phyloP scores from a whole-genome alignment of 2,329 filamentous ascomycete genomes.

The Colletotrichum noveboracense region DNA sequence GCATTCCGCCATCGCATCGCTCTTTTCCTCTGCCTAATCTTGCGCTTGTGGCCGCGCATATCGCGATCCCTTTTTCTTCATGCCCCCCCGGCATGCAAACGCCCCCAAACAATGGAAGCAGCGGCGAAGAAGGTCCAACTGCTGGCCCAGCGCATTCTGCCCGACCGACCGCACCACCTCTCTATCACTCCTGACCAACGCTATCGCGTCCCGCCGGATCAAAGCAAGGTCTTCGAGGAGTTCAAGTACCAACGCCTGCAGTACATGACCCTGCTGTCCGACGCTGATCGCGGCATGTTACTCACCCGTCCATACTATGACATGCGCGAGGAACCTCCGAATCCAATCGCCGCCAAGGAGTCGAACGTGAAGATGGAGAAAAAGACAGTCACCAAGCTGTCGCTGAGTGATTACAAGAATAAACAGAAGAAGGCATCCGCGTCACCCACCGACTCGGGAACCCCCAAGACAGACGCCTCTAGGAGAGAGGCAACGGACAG shows the following conservation, averaged over 20 bases:
- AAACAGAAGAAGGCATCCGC: conserved; percentile 46
- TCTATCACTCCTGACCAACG: conserved; percentile 53
- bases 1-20: neutral
- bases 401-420: conserved; percentile 65
- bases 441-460: conserved; percentile 22
- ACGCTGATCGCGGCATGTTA: conserved; percentile 63
- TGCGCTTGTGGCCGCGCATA: conserved; percentile 1
- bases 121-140: conserved; percentile 61
- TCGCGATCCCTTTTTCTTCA: conserved; percentile 8
- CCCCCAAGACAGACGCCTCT: conserved; percentile 29
- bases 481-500: conserved; percentile 24
- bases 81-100: conserved; percentile 24
- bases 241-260: conserved; percentile 56
- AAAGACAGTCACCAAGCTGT: conserved; percentile 53
- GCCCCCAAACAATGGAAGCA: conserved; percentile 60
- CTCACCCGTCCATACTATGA: conserved; percentile 63
- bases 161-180: conserved; percentile 58
- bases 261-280: conserved; percentile 62
- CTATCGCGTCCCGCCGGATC: conserved; percentile 48
- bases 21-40: neutral
- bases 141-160: conserved; percentile 57
- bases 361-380: conserved; percentile 48
- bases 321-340: conserved; percentile 57
- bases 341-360: conserved; percentile 44
- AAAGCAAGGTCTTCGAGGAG: conserved; percentile 49